Percentiles rank a stretch among this genome's conserved stretches.
Conservation (phyloP, 352 stramenopile genomes). For the Globisporangium spiculum region DNA sequence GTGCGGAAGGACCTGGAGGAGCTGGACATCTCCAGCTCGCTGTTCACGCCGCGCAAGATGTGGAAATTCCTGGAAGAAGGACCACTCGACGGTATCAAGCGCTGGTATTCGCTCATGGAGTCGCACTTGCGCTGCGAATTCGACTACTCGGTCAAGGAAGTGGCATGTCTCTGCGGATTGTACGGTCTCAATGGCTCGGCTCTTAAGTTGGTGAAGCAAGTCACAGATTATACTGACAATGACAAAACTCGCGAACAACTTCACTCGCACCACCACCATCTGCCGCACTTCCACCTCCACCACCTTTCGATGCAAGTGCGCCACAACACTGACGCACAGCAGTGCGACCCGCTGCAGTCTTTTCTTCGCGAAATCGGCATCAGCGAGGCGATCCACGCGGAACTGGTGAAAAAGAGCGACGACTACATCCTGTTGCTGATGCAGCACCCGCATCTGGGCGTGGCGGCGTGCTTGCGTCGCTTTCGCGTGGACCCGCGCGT, state of each 20-base stretch:
- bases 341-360: conserved; percentile 20
- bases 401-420: conserved; percentile 50
- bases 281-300: conserved; percentile 8
- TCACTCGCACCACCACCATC: conserved; percentile 1
- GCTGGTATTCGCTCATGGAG: conserved; percentile 82
- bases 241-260: background rate
- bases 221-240: conserved; percentile 7
- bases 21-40: conserved; percentile 64
- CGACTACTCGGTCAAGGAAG: conserved; percentile 73
- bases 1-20: conserved; percentile 29
- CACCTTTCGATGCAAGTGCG: conserved; percentile 1
- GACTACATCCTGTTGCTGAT: conserved; percentile 78
- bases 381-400: conserved; percentile 37
- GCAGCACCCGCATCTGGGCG: conserved; percentile 46
- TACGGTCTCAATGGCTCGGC: conserved; percentile 60
- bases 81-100: conserved; percentile 68
- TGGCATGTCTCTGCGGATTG: conserved; percentile 65
- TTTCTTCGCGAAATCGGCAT: conserved; percentile 57
- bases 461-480: conserved; percentile 42
- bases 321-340: conserved; percentile 7
- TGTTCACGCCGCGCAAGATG: conserved; percentile 77
- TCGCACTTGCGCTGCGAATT: conserved; percentile 79
- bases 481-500: conserved; percentile 77
- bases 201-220: conserved; percentile 34
- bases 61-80: conserved; percentile 63